A percentile compares a stretch with the other conserved stretches of the same genome.
phyloP scores from a whole-genome alignment of 257 asterid genomes.

The Solanum piurae region DNA sequence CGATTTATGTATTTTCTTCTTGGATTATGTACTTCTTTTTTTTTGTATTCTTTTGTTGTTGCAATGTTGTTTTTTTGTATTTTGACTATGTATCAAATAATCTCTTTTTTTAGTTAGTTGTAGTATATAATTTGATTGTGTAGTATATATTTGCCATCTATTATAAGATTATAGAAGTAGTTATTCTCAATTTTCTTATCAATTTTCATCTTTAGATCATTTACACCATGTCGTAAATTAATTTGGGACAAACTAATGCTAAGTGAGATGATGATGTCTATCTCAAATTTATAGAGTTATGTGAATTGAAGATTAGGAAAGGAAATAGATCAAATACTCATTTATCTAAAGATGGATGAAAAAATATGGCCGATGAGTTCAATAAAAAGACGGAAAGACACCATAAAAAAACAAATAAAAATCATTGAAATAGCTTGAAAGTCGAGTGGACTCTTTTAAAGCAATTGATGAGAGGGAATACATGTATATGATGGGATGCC shows the following conservation, averaged over 20 bases:
- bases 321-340: neutral
- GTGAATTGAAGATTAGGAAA: neutral
- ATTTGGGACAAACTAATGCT: neutral
- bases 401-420: neutral
- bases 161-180: too few relatives aligned
- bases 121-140: neutral
- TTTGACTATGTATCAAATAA: neutral
- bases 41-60: neutral
- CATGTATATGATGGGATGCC: neutral
- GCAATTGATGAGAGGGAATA: neutral
- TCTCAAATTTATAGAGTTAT: neutral
- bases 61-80: neutral
- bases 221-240: neutral
- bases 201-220: neutral
- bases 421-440: neutral
- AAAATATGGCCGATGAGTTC: neutral
- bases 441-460: neutral
- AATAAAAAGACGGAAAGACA: neutral
- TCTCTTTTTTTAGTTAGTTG: neutral
- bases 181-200: neutral
- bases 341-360: neutral
- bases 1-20: neutral
- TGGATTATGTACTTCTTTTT: neutral
- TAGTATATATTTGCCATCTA: neutral
- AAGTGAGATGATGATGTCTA: neutral